A percentile compares a stretch with the other conserved stretches of the same genome.
Evolutionary conservation across 805 yeast species (phyloP).

Genomic region (Nakazawaea pomicola): DNA sequence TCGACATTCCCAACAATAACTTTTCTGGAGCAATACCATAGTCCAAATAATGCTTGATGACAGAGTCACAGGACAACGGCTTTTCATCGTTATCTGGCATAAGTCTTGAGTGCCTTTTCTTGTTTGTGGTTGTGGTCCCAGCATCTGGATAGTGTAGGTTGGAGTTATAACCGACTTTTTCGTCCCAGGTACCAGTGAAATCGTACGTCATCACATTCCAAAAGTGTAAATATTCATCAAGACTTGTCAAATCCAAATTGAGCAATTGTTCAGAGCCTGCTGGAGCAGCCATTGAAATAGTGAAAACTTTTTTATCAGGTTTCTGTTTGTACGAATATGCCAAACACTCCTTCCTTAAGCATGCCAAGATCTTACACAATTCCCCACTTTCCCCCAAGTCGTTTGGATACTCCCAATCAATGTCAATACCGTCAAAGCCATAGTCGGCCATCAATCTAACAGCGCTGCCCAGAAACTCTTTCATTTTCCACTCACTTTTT

Average conservation of each 20-base stretch:
- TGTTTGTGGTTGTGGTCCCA: slow-evolving; percentile 16
- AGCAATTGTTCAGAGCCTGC: slow-evolving; percentile 44
- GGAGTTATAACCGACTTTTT: slow-evolving; percentile 52
- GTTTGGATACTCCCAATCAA: slow-evolving; percentile 84
- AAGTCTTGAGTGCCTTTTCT: too few relatives aligned
- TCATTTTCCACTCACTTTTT: slow-evolving; percentile 28
- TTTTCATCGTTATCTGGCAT: slow-evolving; percentile 27
- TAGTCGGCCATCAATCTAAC: slow-evolving; percentile 38
- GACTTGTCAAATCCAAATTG: slow-evolving; percentile 36
- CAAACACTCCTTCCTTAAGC: slow-evolving; percentile 40
- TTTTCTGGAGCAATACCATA: slow-evolving; percentile 41
- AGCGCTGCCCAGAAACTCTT: slow-evolving; percentile 41
- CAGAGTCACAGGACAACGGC: slow-evolving; percentile 36
- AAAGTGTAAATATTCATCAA: slow-evolving; percentile 52
- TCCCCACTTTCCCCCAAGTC: slow-evolving; percentile 36
- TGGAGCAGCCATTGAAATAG: slow-evolving; percentile 67
- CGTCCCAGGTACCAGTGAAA: slow-evolving; percentile 69
- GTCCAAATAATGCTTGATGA: slow-evolving; percentile 36
- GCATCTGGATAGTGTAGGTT: slow-evolving; percentile 37
- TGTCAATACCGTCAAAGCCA: slow-evolving; percentile 76
- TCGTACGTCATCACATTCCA: slow-evolving; percentile 89
- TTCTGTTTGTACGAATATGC: too few relatives aligned
- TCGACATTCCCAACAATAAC: slow-evolving; percentile 70
- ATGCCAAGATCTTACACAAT: slow-evolving; percentile 35
- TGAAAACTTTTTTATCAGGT: slow-evolving; percentile 21